Evolutionary conservation across 371 early-diverging fungal species (phyloP).

Genomic region (Saksenaea vasiformis): DNA sequence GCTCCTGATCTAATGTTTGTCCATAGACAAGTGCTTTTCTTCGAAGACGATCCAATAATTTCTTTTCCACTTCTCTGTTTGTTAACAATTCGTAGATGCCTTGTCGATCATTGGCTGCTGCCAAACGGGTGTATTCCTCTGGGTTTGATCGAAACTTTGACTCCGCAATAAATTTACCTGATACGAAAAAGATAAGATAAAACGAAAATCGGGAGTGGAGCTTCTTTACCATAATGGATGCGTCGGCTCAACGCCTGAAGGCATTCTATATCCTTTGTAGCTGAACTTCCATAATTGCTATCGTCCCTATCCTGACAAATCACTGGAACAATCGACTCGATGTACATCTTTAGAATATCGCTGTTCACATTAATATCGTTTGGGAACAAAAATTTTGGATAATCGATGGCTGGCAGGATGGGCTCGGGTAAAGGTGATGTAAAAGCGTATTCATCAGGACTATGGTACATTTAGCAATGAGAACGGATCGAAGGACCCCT

Average conservation of each 20-base stretch:
- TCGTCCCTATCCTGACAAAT: slow-evolving; percentile 75
- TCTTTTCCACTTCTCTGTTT: slow-evolving; percentile 80
- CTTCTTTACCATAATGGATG: slow-evolving; percentile 86
- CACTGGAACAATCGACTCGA: slow-evolving; percentile 68
- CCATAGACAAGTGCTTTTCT: slow-evolving; percentile 93
- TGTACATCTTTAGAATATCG: slow-evolving; percentile 78
- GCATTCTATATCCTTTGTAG: slow-evolving; percentile 91
- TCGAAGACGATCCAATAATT: slow-evolving; percentile 77
- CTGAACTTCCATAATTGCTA: slow-evolving; percentile 88
- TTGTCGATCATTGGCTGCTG: slow-evolving; percentile 71
- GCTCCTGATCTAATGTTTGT: slow-evolving; percentile 69
- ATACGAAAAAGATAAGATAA: slow-evolving; percentile 6
- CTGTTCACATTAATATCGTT: slow-evolving; percentile 86
- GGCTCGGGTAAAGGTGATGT: slow-evolving; percentile 82
- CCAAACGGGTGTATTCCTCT: slow-evolving; percentile 81
- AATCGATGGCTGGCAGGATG: slow-evolving; percentile 81
- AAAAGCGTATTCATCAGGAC: slow-evolving; percentile 97
- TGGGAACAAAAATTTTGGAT: slow-evolving; percentile 68
- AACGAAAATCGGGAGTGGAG: background rate
- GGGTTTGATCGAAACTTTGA: slow-evolving; percentile 88
- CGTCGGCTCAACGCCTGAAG: slow-evolving; percentile 90
- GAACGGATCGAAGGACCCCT: background rate
- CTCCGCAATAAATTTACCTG: slow-evolving; percentile 95
- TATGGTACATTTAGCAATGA: slow-evolving; percentile 15
- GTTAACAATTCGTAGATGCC: slow-evolving; percentile 86